Percentiles rank a stretch among this genome's conserved stretches.
These are phyloP conservation scores for Phytopythium delawarense DNA, from an alignment of 352 stramenopile species.

Conservation along the genomic window DNA sequence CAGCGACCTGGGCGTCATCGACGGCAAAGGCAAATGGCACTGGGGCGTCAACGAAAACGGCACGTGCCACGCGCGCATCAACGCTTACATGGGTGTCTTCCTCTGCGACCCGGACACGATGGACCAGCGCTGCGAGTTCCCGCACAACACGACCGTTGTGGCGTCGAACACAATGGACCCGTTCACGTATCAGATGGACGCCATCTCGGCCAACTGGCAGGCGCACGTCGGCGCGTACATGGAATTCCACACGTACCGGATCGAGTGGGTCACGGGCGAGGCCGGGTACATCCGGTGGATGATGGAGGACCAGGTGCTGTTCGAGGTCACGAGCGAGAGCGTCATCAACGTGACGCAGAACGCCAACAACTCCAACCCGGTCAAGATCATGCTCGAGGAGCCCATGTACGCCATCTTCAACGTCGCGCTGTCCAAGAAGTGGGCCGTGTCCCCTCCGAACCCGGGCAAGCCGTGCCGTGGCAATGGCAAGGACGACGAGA, in stretches of 20 bases:
- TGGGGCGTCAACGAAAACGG: conserved; percentile 26
- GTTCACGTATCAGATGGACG: conserved; percentile 65
- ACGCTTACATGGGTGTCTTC: conserved; percentile 45
- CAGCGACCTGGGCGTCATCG: conserved; percentile 31
- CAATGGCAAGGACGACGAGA: conserved; percentile 18
- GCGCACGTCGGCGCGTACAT: conserved; percentile 60
- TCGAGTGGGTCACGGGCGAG: conserved; percentile 31
- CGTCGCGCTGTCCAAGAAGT: conserved; percentile 87
- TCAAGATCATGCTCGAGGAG: conserved; percentile 89
- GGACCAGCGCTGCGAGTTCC: conserved; percentile 30
- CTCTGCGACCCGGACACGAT: conserved; percentile 57
- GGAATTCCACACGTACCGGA: conserved; percentile 29
- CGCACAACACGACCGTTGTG: conserved; percentile 30
- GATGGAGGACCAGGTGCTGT: conserved; percentile 77
- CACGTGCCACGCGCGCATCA: conserved; percentile 34
- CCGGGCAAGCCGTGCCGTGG: conserved; percentile 18
- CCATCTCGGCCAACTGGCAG: conserved; percentile 77
- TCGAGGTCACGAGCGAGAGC: conserved; percentile 58
- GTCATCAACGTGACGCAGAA: conserved; percentile 37
- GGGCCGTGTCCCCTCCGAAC: conserved; percentile 20
- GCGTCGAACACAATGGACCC: conserved; percentile 53
- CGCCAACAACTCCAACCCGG: conserved; percentile 50
- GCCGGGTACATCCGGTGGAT: conserved; percentile 42
- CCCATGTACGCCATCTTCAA: conserved; percentile 93
- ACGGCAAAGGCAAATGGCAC: conserved; percentile 11